These are phyloP conservation scores for Cyberlindnera bimundalis DNA, from an alignment of 805 yeast genomes.

Conservation along the genomic window DNA sequence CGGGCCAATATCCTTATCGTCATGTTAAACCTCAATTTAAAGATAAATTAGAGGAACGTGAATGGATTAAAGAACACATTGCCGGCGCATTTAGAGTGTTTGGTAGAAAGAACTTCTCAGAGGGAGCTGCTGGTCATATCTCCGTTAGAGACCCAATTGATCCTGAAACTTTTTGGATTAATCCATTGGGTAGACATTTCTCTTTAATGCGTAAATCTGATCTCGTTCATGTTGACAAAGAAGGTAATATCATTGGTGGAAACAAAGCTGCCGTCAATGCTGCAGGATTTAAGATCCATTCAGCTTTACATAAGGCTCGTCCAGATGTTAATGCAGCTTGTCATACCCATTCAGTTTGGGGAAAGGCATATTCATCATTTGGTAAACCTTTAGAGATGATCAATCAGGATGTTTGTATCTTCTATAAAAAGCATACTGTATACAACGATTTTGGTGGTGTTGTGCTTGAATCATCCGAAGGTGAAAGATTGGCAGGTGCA, in stretches of 20 bases:
- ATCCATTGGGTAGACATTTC: constrained; percentile 82
- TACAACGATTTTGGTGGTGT: constrained; percentile 75
- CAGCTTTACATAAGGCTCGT: constrained; percentile 62
- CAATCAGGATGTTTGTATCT: constrained; percentile 71
- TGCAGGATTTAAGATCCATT: constrained; percentile 70
- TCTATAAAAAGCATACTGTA: constrained; percentile 64
- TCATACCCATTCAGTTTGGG: constrained; percentile 63
- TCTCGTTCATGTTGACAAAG: constrained; percentile 59
- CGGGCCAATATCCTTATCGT: constrained; percentile 46
- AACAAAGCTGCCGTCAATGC: constrained; percentile 56
- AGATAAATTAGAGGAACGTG: constrained; percentile 46
- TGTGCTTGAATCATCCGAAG: constrained; percentile 65
- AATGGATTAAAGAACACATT: constrained; percentile 65
- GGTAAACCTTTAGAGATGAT: constrained; percentile 72
- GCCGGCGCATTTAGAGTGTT: constrained; percentile 84
- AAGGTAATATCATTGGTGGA: constrained; percentile 60
- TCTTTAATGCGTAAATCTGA: constrained; percentile 55
- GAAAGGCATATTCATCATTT: constrained; percentile 63
- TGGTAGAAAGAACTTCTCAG: constrained; percentile 72
- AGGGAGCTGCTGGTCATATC: constrained; percentile 85
- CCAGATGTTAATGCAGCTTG: constrained; percentile 73
- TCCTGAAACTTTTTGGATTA: constrained; percentile 83
- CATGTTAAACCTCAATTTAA: constrained; percentile 50
- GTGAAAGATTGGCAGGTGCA: constrained; percentile 55
- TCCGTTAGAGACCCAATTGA: constrained; percentile 81